phyloP scores from a whole-genome alignment of 495 filamentous ascomycete species.

The Clavariopsis aquatica region DNA sequence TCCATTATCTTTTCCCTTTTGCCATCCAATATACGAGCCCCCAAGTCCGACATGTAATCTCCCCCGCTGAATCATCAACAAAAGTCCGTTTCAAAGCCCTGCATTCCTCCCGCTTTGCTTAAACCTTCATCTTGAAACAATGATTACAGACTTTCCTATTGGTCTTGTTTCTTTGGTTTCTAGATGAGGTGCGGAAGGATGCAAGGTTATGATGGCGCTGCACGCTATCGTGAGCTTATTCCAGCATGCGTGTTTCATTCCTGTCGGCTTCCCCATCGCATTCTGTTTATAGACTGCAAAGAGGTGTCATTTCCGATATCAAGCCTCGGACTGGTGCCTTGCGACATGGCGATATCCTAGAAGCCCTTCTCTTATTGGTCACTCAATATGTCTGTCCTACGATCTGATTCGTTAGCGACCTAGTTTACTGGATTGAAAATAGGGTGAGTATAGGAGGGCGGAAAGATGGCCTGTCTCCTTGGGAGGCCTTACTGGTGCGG shows the following conservation, averaged over 20 bases:
- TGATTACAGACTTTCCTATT: background rate
- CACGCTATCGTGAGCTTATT: background rate
- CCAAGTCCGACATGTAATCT: background rate
- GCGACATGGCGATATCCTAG: background rate
- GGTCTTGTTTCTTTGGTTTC: background rate
- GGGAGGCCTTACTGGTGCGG: background rate
- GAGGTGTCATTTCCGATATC: background rate
- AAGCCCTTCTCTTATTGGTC: background rate
- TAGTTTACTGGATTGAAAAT: background rate
- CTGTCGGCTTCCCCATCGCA: background rate
- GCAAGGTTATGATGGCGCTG: background rate
- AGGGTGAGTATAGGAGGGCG: background rate
- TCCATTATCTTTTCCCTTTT: background rate
- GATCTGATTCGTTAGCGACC: background rate
- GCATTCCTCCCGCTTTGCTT: background rate
- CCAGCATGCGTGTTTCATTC: background rate
- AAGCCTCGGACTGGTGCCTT: background rate
- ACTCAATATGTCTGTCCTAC: background rate
- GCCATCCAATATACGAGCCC: background rate
- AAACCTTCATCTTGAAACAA: background rate
- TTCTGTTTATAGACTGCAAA: background rate
- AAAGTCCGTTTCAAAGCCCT: constrained; percentile 1
- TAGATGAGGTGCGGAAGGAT: background rate
- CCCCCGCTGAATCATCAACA: background rate
- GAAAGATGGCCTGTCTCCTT: background rate